phyloP scores from a whole-genome alignment of 257 asterid genomes.

The Leptodermis oblonga region DNA sequence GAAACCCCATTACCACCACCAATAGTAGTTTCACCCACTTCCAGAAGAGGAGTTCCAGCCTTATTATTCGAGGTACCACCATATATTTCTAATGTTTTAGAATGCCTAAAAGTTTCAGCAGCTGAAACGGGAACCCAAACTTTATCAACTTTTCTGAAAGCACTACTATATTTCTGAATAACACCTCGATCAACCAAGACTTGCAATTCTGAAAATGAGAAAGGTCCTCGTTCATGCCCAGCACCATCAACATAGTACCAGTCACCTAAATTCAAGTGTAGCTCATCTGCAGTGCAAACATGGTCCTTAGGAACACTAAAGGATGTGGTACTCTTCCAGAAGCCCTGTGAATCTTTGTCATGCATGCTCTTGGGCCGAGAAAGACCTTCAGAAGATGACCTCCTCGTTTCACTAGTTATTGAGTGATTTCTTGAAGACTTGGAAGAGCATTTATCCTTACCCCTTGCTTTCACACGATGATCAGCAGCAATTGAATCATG shows the following conservation, averaged over 20 bases:
- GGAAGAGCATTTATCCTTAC: slow-evolving; percentile 61
- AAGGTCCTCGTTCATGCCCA: slow-evolving; percentile 96
- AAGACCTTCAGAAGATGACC: slow-evolving; percentile 64
- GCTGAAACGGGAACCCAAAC: slow-evolving; percentile 81
- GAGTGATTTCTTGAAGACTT: slow-evolving; percentile 52
- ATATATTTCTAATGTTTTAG: slow-evolving; percentile 30
- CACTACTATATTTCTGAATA: slow-evolving; percentile 71
- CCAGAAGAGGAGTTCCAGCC: slow-evolving; percentile 32
- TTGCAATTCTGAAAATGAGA: slow-evolving; percentile 72
- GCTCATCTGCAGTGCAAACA: slow-evolving; percentile 66
- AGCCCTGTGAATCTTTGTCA: slow-evolving; percentile 55
- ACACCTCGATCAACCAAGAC: slow-evolving; percentile 75
- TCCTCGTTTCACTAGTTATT: slow-evolving; percentile 54
- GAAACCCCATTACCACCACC: slow-evolving; percentile 29
- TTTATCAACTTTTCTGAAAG: slow-evolving; percentile 76
- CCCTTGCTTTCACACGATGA: slow-evolving; percentile 64
- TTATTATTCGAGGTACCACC: slow-evolving; percentile 20
- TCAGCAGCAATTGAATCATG: slow-evolving; percentile 83
- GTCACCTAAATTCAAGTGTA: slow-evolving; percentile 72
- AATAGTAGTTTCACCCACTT: slow-evolving; percentile 25
- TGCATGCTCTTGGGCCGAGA: slow-evolving; percentile 38
- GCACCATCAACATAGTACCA: slow-evolving; percentile 97
- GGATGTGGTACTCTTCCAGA: slow-evolving; percentile 38
- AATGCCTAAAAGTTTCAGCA: slow-evolving; percentile 31
- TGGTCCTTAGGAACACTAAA: slow-evolving; percentile 52